phyloP scores from a whole-genome alignment of 192 early-diverging fungal species.

The Coemansia reversa region DNA sequence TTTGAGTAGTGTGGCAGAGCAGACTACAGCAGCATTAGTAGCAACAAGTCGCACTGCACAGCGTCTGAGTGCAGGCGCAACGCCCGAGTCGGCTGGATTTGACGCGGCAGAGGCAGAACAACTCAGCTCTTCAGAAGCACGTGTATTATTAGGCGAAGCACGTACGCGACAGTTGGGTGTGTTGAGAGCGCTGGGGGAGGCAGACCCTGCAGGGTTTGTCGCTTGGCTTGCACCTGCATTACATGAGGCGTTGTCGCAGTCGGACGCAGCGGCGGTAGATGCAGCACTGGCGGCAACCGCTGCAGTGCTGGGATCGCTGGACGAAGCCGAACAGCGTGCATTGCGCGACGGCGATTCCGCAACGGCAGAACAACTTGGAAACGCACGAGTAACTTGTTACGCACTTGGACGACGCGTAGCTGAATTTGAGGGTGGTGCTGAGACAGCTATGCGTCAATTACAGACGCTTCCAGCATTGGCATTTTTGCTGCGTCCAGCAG shows the following conservation, averaged over 20 bases:
- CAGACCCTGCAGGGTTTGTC: constrained; percentile 45
- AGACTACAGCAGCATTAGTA: constrained; percentile 28
- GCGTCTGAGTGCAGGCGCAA: not conserved
- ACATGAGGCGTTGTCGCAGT: not conserved
- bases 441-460: constrained; percentile 21
- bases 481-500: constrained; percentile 38
- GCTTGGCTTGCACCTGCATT: constrained; percentile 34
- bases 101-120: constrained; percentile 32
- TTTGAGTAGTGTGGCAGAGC: constrained; percentile 38
- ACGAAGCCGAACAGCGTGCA: constrained; percentile 48
- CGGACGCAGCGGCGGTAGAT: constrained; percentile 12
- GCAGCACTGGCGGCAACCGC: constrained; percentile 42
- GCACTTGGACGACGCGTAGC: constrained; percentile 28
- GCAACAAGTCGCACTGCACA: constrained; percentile 31
- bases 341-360: constrained; percentile 23
- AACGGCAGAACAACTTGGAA: not conserved
- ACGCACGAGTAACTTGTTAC: constrained; percentile 30
- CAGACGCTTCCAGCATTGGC: constrained; percentile 45
- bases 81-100: not conserved
- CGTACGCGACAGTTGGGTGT: constrained; percentile 38
- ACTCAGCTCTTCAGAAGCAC: constrained; percentile 40
- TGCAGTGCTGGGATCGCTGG: constrained; percentile 31
- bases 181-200: constrained; percentile 35
- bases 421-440: not conserved
- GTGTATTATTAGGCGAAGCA: constrained; percentile 34